Evolutionary conservation across 2,329 filamentous ascomycete genomes (phyloP).

Genomic region (Pseudogymnoascus sp.): DNA sequence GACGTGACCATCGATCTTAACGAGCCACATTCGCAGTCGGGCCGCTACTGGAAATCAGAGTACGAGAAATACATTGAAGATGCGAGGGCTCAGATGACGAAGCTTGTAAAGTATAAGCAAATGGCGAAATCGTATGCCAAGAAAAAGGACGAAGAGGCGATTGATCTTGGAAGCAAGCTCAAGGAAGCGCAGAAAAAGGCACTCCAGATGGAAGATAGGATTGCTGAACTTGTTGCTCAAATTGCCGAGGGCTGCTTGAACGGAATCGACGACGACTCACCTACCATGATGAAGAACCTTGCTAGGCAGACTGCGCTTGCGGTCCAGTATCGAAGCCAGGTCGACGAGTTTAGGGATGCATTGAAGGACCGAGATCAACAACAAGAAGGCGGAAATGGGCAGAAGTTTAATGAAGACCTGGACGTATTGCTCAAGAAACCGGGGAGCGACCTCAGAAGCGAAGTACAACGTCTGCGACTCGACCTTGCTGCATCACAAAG

Average conservation of each 20-base stretch:
- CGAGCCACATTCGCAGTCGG: slow-evolving; percentile 66
- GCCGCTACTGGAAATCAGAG: slow-evolving; percentile 71
- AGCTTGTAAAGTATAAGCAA: slow-evolving; percentile 70
- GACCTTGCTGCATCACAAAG: slow-evolving; percentile 40
- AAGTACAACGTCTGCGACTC: slow-evolving; percentile 44
- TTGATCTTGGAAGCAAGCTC: slow-evolving; percentile 55
- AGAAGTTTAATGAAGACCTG: slow-evolving; percentile 20
- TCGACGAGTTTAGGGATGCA: slow-evolving; percentile 50
- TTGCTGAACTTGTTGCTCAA: slow-evolving; percentile 51
- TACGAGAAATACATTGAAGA: slow-evolving; percentile 66
- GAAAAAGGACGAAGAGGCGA: slow-evolving; percentile 65
- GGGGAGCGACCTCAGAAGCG: slow-evolving; percentile 40
- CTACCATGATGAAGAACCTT: slow-evolving; percentile 44
- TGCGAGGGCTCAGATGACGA: slow-evolving; percentile 65
- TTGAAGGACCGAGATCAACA: slow-evolving; percentile 31
- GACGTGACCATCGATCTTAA: slow-evolving; percentile 64
- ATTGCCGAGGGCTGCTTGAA: slow-evolving; percentile 35
- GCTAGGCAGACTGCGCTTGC: slow-evolving; percentile 49
- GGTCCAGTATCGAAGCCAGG: slow-evolving; percentile 48
- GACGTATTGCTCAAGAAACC: slow-evolving; percentile 43
- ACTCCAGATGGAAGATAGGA: slow-evolving; percentile 52
- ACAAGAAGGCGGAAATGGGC: slow-evolving; percentile 25
- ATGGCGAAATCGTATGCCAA: slow-evolving; percentile 71
- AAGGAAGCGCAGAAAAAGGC: slow-evolving; percentile 60
- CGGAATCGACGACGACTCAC: slow-evolving; percentile 36